These are phyloP conservation scores for Artemisia argyi DNA, from an alignment of 129 eudicot genomes.

Conservation along the genomic window DNA sequence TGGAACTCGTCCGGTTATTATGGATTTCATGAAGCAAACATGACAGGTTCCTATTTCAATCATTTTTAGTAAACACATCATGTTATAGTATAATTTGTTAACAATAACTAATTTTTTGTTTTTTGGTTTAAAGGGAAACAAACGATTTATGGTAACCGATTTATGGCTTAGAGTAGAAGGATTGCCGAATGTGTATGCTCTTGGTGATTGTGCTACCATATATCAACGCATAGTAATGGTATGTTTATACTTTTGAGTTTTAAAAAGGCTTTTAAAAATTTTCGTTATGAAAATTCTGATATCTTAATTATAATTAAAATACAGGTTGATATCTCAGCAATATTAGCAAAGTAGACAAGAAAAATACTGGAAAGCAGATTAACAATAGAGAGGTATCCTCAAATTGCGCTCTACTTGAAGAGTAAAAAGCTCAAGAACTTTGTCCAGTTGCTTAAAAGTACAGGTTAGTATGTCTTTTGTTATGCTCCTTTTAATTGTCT, in stretches of 20 bases:
- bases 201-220: slow-evolving; percentile 84
- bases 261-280: neutral
- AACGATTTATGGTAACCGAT: slow-evolving; percentile 70
- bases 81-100: neutral
- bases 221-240: slow-evolving; percentile 71
- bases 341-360: slow-evolving; percentile 63
- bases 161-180: slow-evolving; percentile 74
- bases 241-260: neutral
- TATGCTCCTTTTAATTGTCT: too few relatives aligned
- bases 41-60: too few relatives aligned
- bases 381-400: too few relatives aligned
- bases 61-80: neutral
- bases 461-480: too few relatives aligned
- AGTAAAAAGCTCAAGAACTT: too few relatives aligned
- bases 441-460: too few relatives aligned
- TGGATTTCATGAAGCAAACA: slow-evolving; percentile 77
- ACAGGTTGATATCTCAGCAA: slow-evolving; percentile 58
- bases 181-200: slow-evolving; percentile 47
- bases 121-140: slow-evolving; percentile 34
- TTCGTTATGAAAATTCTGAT: neutral
- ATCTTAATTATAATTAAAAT: neutral
- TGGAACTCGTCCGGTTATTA: slow-evolving; percentile 63
- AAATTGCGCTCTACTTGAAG: too few relatives aligned
- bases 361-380: slow-evolving; percentile 21
- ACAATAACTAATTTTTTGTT: neutral